Evolutionary conservation across 2,329 filamentous ascomycete genomes (phyloP).

Genomic region (Cytospora leucostoma): DNA sequence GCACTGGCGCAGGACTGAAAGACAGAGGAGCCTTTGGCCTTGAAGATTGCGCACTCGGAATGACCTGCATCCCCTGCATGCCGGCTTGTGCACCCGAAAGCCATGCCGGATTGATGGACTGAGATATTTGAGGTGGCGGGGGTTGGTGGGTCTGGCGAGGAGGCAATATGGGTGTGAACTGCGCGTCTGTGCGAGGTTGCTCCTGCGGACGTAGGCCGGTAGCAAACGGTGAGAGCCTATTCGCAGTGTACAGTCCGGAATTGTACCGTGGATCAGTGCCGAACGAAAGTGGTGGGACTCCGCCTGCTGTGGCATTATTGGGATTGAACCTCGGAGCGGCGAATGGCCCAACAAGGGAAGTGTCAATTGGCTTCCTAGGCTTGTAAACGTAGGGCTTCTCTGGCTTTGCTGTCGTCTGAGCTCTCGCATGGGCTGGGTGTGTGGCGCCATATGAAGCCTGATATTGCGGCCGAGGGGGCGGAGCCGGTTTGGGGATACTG

Average conservation of each 20-base stretch:
- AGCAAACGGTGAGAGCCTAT: constrained; percentile 34
- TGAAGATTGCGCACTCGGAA: constrained; percentile 10
- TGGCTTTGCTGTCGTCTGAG: constrained; percentile 31
- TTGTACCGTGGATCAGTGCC: constrained; percentile 31
- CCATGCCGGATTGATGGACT: constrained; percentile 22
- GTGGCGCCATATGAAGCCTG: constrained; percentile 27
- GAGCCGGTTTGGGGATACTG: constrained; percentile 55
- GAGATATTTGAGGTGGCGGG: constrained; percentile 5
- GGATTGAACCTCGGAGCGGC: constrained; percentile 41
- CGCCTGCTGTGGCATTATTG: constrained; percentile 27
- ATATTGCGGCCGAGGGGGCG: constrained; percentile 30
- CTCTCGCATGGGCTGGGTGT: constrained; percentile 26
- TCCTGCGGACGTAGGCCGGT: constrained; percentile 36
- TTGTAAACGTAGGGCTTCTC: constrained; percentile 59
- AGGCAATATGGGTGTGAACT: constrained; percentile 6
- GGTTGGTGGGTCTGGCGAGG: constrained; percentile 5
- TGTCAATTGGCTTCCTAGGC: constrained; percentile 43
- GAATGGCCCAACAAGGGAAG: constrained; percentile 33
- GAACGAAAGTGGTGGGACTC: constrained; percentile 30
- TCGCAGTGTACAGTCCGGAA: constrained; percentile 29
- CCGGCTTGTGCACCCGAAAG: constrained; percentile 5
- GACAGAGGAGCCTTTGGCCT: constrained; percentile 7
- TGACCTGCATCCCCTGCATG: constrained; percentile 1
- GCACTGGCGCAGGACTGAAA: constrained; percentile 1
- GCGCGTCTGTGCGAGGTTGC: constrained; percentile 14